Base-by-base conservation (phyloP, 805 yeast species). In the Saccharomyces cerevisiae region DNA sequence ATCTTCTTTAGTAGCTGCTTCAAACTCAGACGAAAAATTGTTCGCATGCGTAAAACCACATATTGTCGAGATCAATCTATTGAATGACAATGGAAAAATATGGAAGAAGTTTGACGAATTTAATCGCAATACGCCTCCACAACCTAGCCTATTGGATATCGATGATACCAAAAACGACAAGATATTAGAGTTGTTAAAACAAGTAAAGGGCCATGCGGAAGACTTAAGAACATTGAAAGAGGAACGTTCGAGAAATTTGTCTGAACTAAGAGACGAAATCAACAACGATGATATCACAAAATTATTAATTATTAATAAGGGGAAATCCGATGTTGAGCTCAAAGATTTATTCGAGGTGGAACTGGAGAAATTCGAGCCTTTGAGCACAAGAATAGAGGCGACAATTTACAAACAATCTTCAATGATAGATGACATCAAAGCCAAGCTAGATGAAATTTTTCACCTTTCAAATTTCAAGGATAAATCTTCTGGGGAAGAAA, bases 281-380 rank as follows among this genome's bases (percentile, higher is more conserved):
- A 94, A 84, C 62, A 76, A 78, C 13, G 98, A 92, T 70, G 97
- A 92, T 65, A 89, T 90, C 50, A 85, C 96, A 0, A 83, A 85
- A 52, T 74, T 84, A 11, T 74, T 92, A 31, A 79, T 92, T 8
- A 73, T 84, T 59, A 85, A 87, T 65, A 81, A 79, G 56, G 77
- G 79, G 47, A 78, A 77, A 41, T 72, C 81, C 4, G 81, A 80
- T 6, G 76, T 79, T 48, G 90, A 85, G 55, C 75, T 82, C 55
- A 77, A 76, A 58, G 73, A 77, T 9, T 66, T 86, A 13, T 90
- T 91, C 65, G 79, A 82, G 17, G 78, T 79, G 54, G 96, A 89
- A 66, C 72, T 92, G 58, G 79, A 77, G 50, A 92, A 92, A 69
- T 92, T 89, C 68, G 80, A 79, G 41, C 85, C 85, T 0, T 82